Evolutionary conservation across 345 rosid species (phyloP).

Genomic region (Rhodamnia rubescens): DNA sequence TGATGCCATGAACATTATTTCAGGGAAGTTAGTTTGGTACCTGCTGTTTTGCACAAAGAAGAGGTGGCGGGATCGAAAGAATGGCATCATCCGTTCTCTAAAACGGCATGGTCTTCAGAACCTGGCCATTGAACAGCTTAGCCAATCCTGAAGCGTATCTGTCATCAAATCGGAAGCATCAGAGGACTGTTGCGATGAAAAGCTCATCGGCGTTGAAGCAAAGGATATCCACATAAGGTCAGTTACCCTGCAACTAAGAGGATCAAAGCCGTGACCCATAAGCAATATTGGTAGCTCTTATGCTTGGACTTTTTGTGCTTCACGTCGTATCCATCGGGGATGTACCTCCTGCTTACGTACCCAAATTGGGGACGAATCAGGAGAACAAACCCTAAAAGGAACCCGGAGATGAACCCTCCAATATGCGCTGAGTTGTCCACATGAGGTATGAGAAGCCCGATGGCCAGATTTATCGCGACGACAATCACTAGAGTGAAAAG

Average conservation of each 20-base stretch:
- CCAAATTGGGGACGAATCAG: constrained; percentile 91
- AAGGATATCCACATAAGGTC: not conserved
- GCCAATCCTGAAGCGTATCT: constrained; percentile 41
- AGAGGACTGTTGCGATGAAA: not conserved
- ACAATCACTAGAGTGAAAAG: constrained; percentile 50
- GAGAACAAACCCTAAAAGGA: constrained; percentile 71
- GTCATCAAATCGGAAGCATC: constrained; percentile 3
- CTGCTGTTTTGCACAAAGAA: not conserved
- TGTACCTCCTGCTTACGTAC: constrained; percentile 47
- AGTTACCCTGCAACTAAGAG: constrained; percentile 47
- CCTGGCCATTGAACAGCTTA: constrained; percentile 26
- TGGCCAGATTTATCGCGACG: constrained; percentile 58
- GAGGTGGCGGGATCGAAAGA: too few species aligned
- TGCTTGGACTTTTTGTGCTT: constrained; percentile 51
- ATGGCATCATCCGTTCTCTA: not conserved
- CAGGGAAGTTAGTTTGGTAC: not conserved
- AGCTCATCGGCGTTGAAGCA: not conserved
- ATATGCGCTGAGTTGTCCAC: constrained; percentile 92
- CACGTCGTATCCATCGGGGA: constrained; percentile 51
- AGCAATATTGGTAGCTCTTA: constrained; percentile 51
- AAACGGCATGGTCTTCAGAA: not conserved
- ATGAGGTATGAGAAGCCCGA: constrained; percentile 54
- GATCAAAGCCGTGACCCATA: constrained; percentile 30
- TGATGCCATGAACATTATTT: not conserved
- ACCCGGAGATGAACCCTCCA: constrained; percentile 78